These are phyloP conservation scores for Fomitopsis serialis DNA, from an alignment of 768 basidiomycete genomes.

Conservation along the genomic window DNA sequence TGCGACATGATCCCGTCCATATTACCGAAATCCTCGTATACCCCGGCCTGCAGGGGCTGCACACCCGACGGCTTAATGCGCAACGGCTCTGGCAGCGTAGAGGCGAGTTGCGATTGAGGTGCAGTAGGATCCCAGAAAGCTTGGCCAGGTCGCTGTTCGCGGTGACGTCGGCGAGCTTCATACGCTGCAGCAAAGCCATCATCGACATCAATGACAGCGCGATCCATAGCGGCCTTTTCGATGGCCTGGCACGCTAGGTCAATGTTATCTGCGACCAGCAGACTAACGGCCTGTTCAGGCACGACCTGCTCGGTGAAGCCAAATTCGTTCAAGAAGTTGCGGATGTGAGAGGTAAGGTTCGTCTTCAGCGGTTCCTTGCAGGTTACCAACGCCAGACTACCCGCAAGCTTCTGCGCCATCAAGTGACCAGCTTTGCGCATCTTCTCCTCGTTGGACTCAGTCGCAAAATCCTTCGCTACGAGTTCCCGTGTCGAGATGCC, in stretches of 20 bases:
- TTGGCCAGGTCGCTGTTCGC: conserved; percentile 71
- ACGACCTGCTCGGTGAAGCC: conserved; percentile 88
- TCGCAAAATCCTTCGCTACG: conserved; percentile 93
- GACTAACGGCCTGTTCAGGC: conserved; percentile 70
- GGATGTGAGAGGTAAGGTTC: conserved; percentile 84
- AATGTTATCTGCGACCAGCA: conserved; percentile 88
- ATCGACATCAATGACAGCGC: conserved; percentile 89
- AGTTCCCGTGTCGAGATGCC: conserved; percentile 96
- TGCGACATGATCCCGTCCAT: not conserved
- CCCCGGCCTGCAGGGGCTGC: conserved; percentile 72
- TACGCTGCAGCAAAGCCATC: conserved; percentile 82
- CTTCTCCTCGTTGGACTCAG: conserved; percentile 86
- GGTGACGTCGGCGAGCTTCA: conserved; percentile 77
- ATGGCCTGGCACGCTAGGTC: conserved; percentile 92
- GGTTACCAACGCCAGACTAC: conserved; percentile 92
- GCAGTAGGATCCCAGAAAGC: conserved; percentile 89
- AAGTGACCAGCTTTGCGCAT: conserved; percentile 87
- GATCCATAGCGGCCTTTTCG: conserved; percentile 97
- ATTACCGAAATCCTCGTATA: conserved; percentile 94
- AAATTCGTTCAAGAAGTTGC: conserved; percentile 77
- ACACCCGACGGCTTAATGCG: conserved; percentile 82
- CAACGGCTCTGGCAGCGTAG: conserved; percentile 80
- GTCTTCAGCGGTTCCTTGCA: conserved; percentile 96
- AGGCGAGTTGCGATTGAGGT: conserved; percentile 61
- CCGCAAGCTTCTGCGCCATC: conserved; percentile 97